phyloP scores from a whole-genome alignment of 352 stramenopile species.

The Phytophthora ramorum region DNA sequence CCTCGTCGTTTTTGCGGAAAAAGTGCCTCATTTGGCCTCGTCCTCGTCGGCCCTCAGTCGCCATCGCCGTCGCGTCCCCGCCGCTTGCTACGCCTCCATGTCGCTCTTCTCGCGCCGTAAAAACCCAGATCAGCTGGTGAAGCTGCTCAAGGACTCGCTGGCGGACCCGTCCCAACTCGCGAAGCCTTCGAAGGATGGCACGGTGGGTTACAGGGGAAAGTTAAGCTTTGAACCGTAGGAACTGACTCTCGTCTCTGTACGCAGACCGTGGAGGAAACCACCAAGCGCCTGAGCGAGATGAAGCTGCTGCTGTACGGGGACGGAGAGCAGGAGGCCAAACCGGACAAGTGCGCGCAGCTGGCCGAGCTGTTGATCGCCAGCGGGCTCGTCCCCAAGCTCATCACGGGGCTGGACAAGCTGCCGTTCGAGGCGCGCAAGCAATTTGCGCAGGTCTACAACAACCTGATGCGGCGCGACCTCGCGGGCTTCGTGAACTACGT shows the following conservation, averaged over 20 bases:
- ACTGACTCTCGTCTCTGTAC: conserved; percentile 1
- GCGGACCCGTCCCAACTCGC: conserved; percentile 50
- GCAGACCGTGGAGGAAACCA: conserved; percentile 65
- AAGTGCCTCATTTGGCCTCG: neutral
- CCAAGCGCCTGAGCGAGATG: conserved; percentile 77
- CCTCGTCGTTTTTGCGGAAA: neutral
- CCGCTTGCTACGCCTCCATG: conserved; percentile 35
- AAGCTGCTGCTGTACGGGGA: conserved; percentile 46
- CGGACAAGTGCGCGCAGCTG: conserved; percentile 84
- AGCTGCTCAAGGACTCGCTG: conserved; percentile 81
- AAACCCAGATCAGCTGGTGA: conserved; percentile 83
- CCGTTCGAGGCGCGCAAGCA: conserved; percentile 90
- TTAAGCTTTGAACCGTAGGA: neutral
- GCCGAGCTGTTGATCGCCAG: conserved; percentile 73
- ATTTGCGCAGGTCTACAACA: conserved; percentile 90
- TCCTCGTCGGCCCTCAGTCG: conserved; percentile 6
- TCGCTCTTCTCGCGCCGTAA: conserved; percentile 82
- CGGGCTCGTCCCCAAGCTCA: conserved; percentile 74
- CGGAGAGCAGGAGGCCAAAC: conserved; percentile 77
- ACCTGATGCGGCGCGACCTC: conserved; percentile 89
- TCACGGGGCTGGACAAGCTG: conserved; percentile 69
- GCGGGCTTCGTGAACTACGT: conserved; percentile 86
- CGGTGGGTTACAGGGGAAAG: conserved; percentile 24
- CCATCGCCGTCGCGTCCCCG: neutral
- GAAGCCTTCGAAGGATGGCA: conserved; percentile 73